A percentile compares a stretch with the other conserved stretches of the same genome.
Evolutionary conservation across 129 eudicot genomes (phyloP).

Genomic region (Tagetes erecta): DNA sequence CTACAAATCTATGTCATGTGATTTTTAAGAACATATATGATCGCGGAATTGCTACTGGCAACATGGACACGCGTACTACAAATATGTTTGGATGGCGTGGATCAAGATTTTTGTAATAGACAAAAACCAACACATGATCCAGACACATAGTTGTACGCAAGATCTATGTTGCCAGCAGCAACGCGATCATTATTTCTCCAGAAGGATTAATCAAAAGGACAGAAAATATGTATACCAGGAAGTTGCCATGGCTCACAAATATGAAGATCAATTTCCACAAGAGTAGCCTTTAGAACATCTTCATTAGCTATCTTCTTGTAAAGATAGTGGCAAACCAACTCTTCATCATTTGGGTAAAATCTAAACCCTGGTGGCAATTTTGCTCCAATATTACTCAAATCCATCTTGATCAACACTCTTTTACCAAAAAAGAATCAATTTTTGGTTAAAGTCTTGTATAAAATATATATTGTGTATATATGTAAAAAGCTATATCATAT

Average conservation of each 20-base stretch:
- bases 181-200: not conserved
- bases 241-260: conserved; percentile 99
- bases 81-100: not conserved
- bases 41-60: not conserved
- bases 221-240: conserved; percentile 60
- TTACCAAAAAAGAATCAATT: conserved; percentile 25
- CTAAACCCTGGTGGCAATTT: conserved; percentile 91
- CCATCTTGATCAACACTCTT: conserved; percentile 47
- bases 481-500: conserved; percentile 34
- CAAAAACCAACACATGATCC: not conserved
- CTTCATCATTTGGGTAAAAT: conserved; percentile 94
- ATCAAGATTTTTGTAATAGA: not conserved
- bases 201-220: not conserved
- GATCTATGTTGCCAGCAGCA: not conserved
- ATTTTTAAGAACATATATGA: not conserved
- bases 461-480: conserved; percentile 22
- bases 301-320: conserved; percentile 75
- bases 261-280: conserved; percentile 89
- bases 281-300: conserved; percentile 59
- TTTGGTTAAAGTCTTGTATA: conserved; percentile 21
- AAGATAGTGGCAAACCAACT: conserved; percentile 88
- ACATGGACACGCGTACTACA: not conserved
- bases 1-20: conserved; percentile 2
- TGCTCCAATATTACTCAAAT: conserved; percentile 77
- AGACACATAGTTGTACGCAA: not conserved